A percentile compares a stretch with the other conserved stretches of the same genome.
Conservation (phyloP, 257 asterid species). For the Rehmannia glutinosa region DNA sequence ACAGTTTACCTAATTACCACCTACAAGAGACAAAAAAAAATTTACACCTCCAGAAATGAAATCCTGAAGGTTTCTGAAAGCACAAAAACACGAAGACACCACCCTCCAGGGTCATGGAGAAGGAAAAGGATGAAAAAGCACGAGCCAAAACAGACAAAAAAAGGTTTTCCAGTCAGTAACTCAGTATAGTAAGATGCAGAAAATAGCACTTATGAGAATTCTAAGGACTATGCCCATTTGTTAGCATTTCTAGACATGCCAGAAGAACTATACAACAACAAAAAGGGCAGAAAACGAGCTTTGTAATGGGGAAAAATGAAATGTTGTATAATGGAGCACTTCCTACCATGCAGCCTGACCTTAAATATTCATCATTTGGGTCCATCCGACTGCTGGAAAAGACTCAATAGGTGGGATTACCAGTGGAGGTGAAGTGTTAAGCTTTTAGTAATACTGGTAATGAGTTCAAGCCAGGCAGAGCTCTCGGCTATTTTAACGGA, state of each 20-base stretch:
- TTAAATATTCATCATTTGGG: background rate
- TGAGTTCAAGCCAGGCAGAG: conserved; percentile 10
- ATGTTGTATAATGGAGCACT: background rate
- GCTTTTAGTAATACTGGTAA: background rate
- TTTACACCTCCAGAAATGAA: background rate
- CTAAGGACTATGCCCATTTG: background rate
- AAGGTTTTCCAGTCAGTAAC: background rate
- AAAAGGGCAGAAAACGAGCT: background rate
- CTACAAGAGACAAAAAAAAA: conserved; percentile 22
- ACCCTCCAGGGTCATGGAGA: conserved; percentile 1
- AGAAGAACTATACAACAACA: background rate
- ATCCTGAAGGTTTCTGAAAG: background rate
- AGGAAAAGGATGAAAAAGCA: background rate
- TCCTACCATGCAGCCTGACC: background rate
- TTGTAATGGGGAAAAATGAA: too few species aligned
- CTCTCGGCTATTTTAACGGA: too few species aligned
- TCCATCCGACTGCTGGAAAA: background rate
- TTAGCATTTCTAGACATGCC: background rate
- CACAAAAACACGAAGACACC: conserved; percentile 2
- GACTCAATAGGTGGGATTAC: background rate
- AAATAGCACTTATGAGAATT: background rate
- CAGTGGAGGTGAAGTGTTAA: background rate
- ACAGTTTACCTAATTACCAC: conserved; percentile 15
- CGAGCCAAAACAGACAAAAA: background rate
- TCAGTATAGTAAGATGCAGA: background rate